Percentiles rank a stretch among this genome's conserved stretches.
Evolutionary conservation across 202 grass and related monocot genomes (phyloP).

Genomic region (Alloteropsis angusta): DNA sequence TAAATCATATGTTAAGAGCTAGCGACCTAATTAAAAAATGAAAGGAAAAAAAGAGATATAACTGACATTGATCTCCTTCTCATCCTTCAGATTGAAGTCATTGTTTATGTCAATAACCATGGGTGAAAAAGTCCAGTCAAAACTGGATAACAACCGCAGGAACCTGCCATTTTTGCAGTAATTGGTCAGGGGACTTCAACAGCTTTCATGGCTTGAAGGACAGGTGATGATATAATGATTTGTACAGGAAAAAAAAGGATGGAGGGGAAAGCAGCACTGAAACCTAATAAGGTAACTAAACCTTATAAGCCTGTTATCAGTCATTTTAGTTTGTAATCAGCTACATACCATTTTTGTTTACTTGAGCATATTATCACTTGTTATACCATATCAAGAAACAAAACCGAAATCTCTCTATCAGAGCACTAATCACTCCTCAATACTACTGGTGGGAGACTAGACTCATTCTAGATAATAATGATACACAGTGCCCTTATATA

Average conservation of each 20-base stretch:
- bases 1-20: conserved; percentile 1
- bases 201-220: neutral
- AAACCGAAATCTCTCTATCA: neutral
- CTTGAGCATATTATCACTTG: neutral
- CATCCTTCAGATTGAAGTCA: conserved; percentile 72
- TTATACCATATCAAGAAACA: neutral
- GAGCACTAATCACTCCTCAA: neutral
- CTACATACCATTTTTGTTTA: neutral
- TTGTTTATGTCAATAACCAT: conserved; percentile 93
- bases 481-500: neutral
- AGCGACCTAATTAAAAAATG: neutral
- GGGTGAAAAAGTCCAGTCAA: conserved; percentile 84
- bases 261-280: neutral
- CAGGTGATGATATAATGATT: conserved; percentile 5
- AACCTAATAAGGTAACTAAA: no score
- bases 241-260: neutral
- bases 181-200: conserved; percentile 11
- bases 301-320: neutral
- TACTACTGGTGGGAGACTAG: neutral
- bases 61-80: conserved; percentile 79
- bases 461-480: neutral
- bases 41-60: conserved; percentile 13
- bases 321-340: neutral
- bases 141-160: conserved; percentile 67
- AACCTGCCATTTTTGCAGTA: conserved; percentile 63